Percentiles rank a stretch among this genome's conserved stretches.
Conservation (phyloP, 2,329 filamentous ascomycete genomes). For the Dryadomyces quercus-mongolicae region DNA sequence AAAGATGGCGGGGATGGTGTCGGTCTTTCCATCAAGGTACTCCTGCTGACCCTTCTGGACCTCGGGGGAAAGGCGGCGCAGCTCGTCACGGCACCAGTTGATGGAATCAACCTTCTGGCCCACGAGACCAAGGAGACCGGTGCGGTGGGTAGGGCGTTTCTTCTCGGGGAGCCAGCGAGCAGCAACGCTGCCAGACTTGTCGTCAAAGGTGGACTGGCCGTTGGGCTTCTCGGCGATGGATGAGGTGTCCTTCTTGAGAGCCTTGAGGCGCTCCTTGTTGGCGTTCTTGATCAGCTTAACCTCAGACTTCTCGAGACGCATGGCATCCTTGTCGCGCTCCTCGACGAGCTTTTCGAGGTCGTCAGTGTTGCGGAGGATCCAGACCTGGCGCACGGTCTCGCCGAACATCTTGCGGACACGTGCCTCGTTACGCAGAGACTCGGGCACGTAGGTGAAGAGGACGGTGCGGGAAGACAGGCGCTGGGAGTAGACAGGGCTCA, state of each 20-base stretch:
- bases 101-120: slow-evolving; percentile 93
- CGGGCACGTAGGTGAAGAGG: slow-evolving; percentile 75
- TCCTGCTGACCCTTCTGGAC: slow-evolving; percentile 56
- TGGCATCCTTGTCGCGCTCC: slow-evolving; percentile 66
- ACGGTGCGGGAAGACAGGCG: slow-evolving; percentile 87
- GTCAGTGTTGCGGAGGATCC: slow-evolving; percentile 68
- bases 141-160: slow-evolving; percentile 63
- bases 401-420: slow-evolving; percentile 73
- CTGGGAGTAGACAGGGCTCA: slow-evolving; percentile 71
- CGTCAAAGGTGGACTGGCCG: slow-evolving; percentile 31
- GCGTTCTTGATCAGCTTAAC: slow-evolving; percentile 72
- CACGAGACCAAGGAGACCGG: slow-evolving; percentile 56
- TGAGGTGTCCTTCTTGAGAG: slow-evolving; percentile 46
- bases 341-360: slow-evolving; percentile 71
- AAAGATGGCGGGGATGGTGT: slow-evolving; percentile 67
- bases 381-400: slow-evolving; percentile 67
- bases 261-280: slow-evolving; percentile 59
- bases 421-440: slow-evolving; percentile 63
- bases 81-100: slow-evolving; percentile 70
- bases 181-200: slow-evolving; percentile 58
- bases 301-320: slow-evolving; percentile 77
- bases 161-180: slow-evolving; percentile 63
- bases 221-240: slow-evolving; percentile 21
- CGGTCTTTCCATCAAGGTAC: slow-evolving; percentile 52
- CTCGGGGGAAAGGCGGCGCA: slow-evolving; percentile 62